Evolutionary conservation across 352 stramenopile species (phyloP).

Genomic region (Peronospora farinosa): DNA sequence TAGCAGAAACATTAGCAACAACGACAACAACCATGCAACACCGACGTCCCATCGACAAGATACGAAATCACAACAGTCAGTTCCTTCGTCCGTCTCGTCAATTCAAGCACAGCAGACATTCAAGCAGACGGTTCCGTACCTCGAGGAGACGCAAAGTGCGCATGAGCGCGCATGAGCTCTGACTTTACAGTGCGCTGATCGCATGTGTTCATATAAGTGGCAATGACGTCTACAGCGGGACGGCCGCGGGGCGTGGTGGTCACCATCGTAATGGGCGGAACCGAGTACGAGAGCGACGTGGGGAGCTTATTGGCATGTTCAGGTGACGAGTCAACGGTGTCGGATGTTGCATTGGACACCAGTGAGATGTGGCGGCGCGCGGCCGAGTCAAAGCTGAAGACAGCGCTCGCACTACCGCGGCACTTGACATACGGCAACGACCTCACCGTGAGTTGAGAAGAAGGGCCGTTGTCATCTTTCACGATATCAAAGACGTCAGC

Average conservation of each 20-base stretch:
- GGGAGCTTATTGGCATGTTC: constrained; percentile 40
- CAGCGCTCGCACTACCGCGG: constrained; percentile 45
- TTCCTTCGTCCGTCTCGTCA: constrained; percentile 20
- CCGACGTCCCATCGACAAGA: constrained; percentile 22
- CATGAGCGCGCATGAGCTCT: constrained; percentile 68
- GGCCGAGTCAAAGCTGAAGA: constrained; percentile 47
- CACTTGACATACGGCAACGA: constrained; percentile 69
- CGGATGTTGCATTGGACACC: constrained; percentile 37
- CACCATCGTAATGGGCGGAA: constrained; percentile 48
- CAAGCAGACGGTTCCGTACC: constrained; percentile 27
- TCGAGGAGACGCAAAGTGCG: constrained; percentile 67
- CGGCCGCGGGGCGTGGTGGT: constrained; percentile 63
- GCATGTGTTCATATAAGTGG: constrained; percentile 86
- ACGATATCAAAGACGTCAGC: constrained; percentile 15
- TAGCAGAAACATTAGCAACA: constrained; percentile 1
- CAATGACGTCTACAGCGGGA: constrained; percentile 77
- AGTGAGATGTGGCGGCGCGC: constrained; percentile 42
- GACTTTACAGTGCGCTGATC: constrained; percentile 73
- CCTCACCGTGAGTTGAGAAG: constrained; percentile 38
- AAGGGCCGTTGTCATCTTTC: constrained; percentile 1
- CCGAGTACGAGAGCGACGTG: constrained; percentile 64
- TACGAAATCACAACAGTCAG: constrained; percentile 28
- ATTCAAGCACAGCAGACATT: constrained; percentile 24
- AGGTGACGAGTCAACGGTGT: constrained; percentile 27
- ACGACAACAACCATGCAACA: constrained; percentile 22